phyloP scores from a whole-genome alignment of 345 rosid genomes.

The Populus deltoides region DNA sequence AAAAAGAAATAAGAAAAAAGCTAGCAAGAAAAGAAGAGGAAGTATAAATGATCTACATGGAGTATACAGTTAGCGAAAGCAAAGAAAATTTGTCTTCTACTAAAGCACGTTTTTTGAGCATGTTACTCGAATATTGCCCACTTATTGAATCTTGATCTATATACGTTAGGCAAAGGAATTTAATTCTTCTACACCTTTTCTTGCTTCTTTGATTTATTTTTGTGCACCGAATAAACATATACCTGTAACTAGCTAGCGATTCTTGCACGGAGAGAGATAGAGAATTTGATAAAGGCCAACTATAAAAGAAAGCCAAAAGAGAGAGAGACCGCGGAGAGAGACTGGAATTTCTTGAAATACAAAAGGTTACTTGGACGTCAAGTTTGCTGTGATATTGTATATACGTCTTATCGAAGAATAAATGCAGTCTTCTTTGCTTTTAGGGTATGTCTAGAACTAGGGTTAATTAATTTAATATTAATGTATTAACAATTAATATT shows the following conservation, averaged over 20 bases:
- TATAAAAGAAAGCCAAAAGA: constrained; percentile 1
- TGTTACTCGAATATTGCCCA: neutral
- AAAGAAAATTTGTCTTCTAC: constrained; percentile 9
- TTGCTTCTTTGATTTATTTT: neutral
- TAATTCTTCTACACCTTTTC: constrained; percentile 27
- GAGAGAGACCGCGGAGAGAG: neutral
- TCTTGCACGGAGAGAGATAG: neutral
- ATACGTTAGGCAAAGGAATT: constrained; percentile 22
- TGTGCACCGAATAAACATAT: neutral
- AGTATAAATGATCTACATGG: neutral
- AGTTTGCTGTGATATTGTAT: constrained; percentile 49
- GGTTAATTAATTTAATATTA: neutral
- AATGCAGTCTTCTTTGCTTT: constrained; percentile 19
- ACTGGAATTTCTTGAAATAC: constrained; percentile 3
- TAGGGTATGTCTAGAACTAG: neutral
- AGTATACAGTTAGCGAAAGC: neutral
- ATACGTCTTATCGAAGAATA: constrained; percentile 36
- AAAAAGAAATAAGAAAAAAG: neutral
- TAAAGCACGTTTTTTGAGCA: constrained; percentile 27
- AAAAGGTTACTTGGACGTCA: constrained; percentile 73
- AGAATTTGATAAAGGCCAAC: constrained; percentile 17
- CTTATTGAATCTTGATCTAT: constrained; percentile 17
- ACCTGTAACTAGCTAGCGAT: neutral
- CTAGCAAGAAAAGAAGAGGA: neutral
- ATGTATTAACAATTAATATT: neutral